Evolutionary conservation across 495 filamentous ascomycete genomes (phyloP), one percentile per base, ranked within the genome.

Genomic region (Aspergillus mulundensis): DNA sequence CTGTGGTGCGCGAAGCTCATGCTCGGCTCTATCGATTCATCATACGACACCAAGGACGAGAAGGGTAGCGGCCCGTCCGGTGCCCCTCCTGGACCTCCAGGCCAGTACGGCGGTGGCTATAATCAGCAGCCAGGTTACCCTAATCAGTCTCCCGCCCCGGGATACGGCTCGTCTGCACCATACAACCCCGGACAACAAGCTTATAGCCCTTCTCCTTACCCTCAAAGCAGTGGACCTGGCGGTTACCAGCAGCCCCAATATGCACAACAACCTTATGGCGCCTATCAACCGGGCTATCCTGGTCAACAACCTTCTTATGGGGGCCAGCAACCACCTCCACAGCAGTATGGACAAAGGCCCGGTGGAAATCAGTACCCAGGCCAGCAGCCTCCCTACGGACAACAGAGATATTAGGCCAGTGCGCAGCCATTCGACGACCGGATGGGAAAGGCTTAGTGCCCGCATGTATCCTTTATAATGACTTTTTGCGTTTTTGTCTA

Each of bases 11-110:
- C 84, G 18, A 89, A 89, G 65, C 72, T 89, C 46, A 84, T 89
- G 66, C 78, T 89, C 14, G 86, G 86, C 46, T 80, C 85, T 40
- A 86, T 89, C 59, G 84, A 87, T 64, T 69, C 77, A 3, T 81
- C 79, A 7, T 87, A 87, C 56, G 84, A 87, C 53, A 78, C 70
- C 61, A 85, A 87, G 64, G 84, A 87, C 59, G 84, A 87, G 67
- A 77, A 77, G 59, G 67, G 67, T 3, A 61, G 62, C 32, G 57
- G 63, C 3, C 63, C 62, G 50, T 36, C 57, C 28, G 61, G 58
- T 32, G 66, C 56, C 23, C 59, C 63, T 34, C 40, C 61, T 50
- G 41, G 30, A 7, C 62, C 62, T 45, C 66, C 65, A 16, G 66
- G 69, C 24, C 66, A 69, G 41, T 71, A 74, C 41, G 72, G 64